Base-by-base conservation (phyloP, 257 asterid species). In the Nicotiana tomentosiformis region DNA sequence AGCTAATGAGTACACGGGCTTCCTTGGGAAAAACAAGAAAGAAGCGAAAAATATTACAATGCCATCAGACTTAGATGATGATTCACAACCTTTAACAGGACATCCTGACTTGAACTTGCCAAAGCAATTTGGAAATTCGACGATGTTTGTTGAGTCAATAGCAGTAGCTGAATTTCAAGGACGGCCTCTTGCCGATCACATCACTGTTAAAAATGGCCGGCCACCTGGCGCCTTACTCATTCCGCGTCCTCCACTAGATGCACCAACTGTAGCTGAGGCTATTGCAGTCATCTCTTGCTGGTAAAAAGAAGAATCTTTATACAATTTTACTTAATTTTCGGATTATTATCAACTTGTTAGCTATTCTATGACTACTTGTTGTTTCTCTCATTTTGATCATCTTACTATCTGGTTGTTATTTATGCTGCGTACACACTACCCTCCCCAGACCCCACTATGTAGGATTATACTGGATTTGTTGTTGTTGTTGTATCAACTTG, bases 181-280 rank as follows among this genome's bases (percentile, higher is more conserved):
- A 39, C 86, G 99, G 5, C 99, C 99, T 0, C 92, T 96, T 0
- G 99, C 97, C 1, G 98, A 96, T 86, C 99, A 96, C 83, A 88
- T 90, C 84, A 86, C 98, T 0, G 89, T 96, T 55, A 93, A 96
- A 89, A 94, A 96, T 12, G 99, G 98, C 7, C 85, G 99, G 85
- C 95, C 98, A 2, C 97, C 98, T 0, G 99, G 99, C 18, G 93
- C 99, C 0, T 87, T 96, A 33, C 86, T 96, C 53, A 61, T 30
- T 18, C 90, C 98, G n/a, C 96, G 99, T 2, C 91, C 91, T 15
- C 93, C 97, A 5, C 91, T 96, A 2, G 98, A 96, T 76, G 99
- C 99, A 23, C 98, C 98, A 20, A 96, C 98, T 4, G 99, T 93
- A 1, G 99, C 99, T 7, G 99, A 94, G 89, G 98, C 99, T 4